Evolutionary conservation across 768 basidiomycete genomes (phyloP).

Genomic region (Suillus placidus): DNA sequence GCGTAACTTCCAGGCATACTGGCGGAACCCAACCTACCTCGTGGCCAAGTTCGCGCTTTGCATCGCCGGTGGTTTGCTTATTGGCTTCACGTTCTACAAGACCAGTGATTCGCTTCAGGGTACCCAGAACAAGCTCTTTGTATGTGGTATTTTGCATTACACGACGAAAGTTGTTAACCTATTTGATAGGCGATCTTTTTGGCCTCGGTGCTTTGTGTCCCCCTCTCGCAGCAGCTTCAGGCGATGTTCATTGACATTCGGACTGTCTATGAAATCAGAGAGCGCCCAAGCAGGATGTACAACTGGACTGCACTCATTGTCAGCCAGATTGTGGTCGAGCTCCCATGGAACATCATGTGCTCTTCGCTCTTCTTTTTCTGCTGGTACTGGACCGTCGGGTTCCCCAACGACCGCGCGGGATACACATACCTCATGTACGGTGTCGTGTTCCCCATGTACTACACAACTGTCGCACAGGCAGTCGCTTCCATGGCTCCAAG

Average conservation of each 20-base stretch:
- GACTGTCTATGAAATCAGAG: slow-evolving; percentile 63
- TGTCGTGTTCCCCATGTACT: slow-evolving; percentile 60
- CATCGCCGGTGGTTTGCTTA: slow-evolving; percentile 55
- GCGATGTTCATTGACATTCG: slow-evolving; percentile 60
- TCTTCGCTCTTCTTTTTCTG: slow-evolving; percentile 62
- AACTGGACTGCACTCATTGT: slow-evolving; percentile 62
- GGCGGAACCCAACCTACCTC: slow-evolving; percentile 62
- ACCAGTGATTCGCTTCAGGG: slow-evolving; percentile 56
- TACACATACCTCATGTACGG: slow-evolving; percentile 59
- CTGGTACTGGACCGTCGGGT: slow-evolving; percentile 76
- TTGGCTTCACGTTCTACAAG: slow-evolving; percentile 65
- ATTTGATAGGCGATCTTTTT: slow-evolving; percentile 54
- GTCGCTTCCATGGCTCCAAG: slow-evolving; percentile 64
- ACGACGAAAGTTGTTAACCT: slow-evolving; percentile 5
- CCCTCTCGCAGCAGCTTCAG: slow-evolving; percentile 66
- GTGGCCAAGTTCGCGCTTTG: slow-evolving; percentile 61
- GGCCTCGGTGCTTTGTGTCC: slow-evolving; percentile 51
- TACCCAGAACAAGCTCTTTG: slow-evolving; percentile 68
- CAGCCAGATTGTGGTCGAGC: slow-evolving; percentile 55
- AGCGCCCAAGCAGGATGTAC: slow-evolving; percentile 67
- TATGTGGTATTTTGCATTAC: slow-evolving; percentile 28
- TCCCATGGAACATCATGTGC: slow-evolving; percentile 64
- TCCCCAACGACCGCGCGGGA: slow-evolving; percentile 54
- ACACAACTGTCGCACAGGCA: slow-evolving; percentile 61
- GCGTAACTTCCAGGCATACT: slow-evolving; percentile 50